phyloP scores from a whole-genome alignment of 169 alveolate genomes.

The Cryptosporidium parvum region DNA sequence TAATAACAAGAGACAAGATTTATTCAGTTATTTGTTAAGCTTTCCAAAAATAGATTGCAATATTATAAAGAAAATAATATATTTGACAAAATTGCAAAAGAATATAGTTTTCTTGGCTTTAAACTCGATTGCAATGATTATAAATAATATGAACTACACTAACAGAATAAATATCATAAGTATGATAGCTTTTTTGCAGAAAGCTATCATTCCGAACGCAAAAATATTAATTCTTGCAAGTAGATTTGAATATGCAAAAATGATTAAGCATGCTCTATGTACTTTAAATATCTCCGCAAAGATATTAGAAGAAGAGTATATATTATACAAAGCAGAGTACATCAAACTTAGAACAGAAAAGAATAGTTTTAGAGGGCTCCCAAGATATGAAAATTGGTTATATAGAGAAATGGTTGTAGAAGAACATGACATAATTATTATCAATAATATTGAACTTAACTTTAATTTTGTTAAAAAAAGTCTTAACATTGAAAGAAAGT shows the following conservation, averaged over 20 bases:
- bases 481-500: neutral
- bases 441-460: neutral
- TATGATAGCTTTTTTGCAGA: conserved; percentile 1
- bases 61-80: neutral
- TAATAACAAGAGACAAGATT: neutral
- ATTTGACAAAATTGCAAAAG: conserved; percentile 12
- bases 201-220: conserved; percentile 1
- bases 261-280: neutral
- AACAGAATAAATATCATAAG: neutral
- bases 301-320: neutral
- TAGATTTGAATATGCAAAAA: conserved; percentile 8
- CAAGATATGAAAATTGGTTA: conserved; percentile 2
- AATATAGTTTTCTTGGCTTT: conserved; percentile 7
- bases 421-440: conserved; percentile 3
- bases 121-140: neutral
- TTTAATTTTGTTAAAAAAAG: neutral
- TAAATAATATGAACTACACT: neutral
- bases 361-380: neutral
- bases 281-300: neutral
- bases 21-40: conserved; percentile 18
- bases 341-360: neutral
- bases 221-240: conserved; percentile 17
- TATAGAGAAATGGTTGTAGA: neutral
- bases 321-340: neutral
- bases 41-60: neutral